phyloP scores from a whole-genome alignment of 1,284 basidiomycete species.

The Mycena sp. region DNA sequence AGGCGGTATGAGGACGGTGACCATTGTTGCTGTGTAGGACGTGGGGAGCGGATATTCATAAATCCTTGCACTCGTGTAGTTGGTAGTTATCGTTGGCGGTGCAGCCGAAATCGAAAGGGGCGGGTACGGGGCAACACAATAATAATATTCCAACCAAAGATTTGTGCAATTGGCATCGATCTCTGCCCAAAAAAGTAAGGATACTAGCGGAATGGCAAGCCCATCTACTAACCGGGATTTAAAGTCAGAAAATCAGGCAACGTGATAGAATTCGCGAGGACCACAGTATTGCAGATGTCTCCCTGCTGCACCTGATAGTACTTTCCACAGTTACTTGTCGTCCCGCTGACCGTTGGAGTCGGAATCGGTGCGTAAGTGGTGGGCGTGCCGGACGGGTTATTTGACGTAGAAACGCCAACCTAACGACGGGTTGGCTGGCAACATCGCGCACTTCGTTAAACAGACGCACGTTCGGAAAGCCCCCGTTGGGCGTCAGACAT shows the following conservation, averaged over 20 bases:
- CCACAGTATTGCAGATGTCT: slow-evolving; percentile 32
- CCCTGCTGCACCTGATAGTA: slow-evolving; percentile 31
- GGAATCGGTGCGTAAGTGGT: slow-evolving; percentile 30
- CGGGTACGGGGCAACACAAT: slow-evolving; percentile 36
- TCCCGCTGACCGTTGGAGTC: slow-evolving; percentile 31
- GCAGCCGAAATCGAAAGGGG: slow-evolving; percentile 28
- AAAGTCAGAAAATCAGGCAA: slow-evolving; percentile 32
- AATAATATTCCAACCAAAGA: slow-evolving; percentile 32
- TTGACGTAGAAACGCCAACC: slow-evolving; percentile 18
- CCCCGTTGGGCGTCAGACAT: slow-evolving; percentile 35
- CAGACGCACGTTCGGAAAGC: slow-evolving; percentile 34
- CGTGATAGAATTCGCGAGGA: slow-evolving; percentile 27
- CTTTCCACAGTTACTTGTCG: slow-evolving; percentile 32
- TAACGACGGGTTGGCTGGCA: neutral
- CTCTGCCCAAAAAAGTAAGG: too few relatives aligned
- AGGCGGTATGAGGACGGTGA: neutral
- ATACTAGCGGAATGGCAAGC: too few relatives aligned
- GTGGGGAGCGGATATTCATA: too few relatives aligned
- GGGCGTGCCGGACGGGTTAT: slow-evolving; percentile 30
- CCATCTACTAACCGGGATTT: slow-evolving; percentile 29
- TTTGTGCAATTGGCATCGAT: slow-evolving; percentile 34
- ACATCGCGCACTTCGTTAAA: neutral
- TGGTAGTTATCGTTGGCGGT: slow-evolving; percentile 24
- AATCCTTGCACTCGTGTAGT: too few relatives aligned
- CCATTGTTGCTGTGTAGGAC: too few relatives aligned